Evolutionary conservation across 768 basidiomycete genomes (phyloP).

Genomic region (Rhizopogon roseolus): DNA sequence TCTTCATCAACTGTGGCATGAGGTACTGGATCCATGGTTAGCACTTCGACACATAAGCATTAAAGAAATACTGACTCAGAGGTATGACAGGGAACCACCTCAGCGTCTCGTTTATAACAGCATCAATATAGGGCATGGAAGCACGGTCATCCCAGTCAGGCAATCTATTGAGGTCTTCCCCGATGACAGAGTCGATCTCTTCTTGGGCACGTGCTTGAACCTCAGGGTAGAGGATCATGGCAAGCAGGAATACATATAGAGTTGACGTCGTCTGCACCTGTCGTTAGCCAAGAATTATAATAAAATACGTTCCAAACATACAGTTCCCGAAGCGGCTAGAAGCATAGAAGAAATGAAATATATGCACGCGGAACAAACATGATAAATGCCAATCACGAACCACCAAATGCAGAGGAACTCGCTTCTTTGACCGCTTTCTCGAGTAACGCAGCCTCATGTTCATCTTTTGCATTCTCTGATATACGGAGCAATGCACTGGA

Average conservation of each 20-base stretch:
- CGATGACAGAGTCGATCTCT: conserved; percentile 14
- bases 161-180: conserved; percentile 14
- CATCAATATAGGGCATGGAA: conserved; percentile 17
- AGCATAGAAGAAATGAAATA: background rate
- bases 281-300: background rate
- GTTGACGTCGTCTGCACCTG: conserved; percentile 13
- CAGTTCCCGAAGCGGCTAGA: too few species aligned
- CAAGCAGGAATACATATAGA: conserved; percentile 15
- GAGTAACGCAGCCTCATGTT: conserved; percentile 8
- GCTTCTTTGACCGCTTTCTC: conserved; percentile 20
- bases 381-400: conserved; percentile 5
- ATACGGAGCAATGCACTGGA: conserved; percentile 13
- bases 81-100: conserved; percentile 17
- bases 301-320: background rate
- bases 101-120: conserved; percentile 17
- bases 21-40: conserved; percentile 13
- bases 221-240: conserved; percentile 20
- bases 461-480: background rate
- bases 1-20: conserved; percentile 34
- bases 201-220: conserved; percentile 15
- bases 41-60: too few species aligned
- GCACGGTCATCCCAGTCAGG: conserved; percentile 14
- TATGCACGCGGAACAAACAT: conserved; percentile 5
- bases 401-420: conserved; percentile 15
- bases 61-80: conserved; percentile 4